These are phyloP conservation scores for Lunasporangiospora selenospora DNA, from an alignment of 192 early-diverging fungal genomes.

Conservation along the genomic window DNA sequence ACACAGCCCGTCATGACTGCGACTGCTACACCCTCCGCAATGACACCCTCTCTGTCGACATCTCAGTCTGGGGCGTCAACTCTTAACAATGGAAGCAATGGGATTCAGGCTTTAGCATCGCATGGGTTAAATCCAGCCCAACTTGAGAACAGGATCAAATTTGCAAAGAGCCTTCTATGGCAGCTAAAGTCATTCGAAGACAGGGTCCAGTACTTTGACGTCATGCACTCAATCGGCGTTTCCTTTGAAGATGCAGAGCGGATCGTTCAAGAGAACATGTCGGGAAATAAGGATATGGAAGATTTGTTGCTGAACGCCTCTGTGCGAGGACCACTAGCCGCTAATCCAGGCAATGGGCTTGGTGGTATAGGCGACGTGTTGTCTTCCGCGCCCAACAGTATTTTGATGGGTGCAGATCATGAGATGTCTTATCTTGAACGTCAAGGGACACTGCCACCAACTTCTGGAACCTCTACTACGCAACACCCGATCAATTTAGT, in stretches of 20 bases:
- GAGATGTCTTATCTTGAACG: too few species aligned
- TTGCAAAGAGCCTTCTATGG: slow-evolving; percentile 48
- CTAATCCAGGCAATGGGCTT: slow-evolving; percentile 23
- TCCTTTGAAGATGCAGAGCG: slow-evolving; percentile 51
- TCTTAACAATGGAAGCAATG: too few species aligned
- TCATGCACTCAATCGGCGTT: slow-evolving; percentile 56
- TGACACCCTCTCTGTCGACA: slow-evolving; percentile 17
- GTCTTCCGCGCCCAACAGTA: too few species aligned
- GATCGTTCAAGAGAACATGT: slow-evolving; percentile 40
- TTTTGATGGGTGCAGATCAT: too few species aligned
- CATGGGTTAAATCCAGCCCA: slow-evolving; percentile 36
- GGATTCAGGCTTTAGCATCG: too few species aligned
- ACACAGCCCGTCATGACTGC: slow-evolving; percentile 3
- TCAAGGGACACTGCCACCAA: too few species aligned
- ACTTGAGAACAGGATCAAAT: slow-evolving; percentile 51
- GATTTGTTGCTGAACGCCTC: slow-evolving; percentile 28
- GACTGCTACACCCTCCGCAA: background rate
- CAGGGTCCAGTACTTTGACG: slow-evolving; percentile 47
- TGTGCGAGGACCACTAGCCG: background rate
- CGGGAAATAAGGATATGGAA: slow-evolving; percentile 21
- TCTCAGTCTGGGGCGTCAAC: background rate
- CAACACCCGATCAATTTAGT: slow-evolving; percentile 13
- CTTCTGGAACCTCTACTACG: too few species aligned
- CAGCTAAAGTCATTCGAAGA: slow-evolving; percentile 54
- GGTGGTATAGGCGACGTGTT: too few species aligned